phyloP scores from a whole-genome alignment of 2,329 filamentous ascomycete species.

The Phyllosticta ampelicida region DNA sequence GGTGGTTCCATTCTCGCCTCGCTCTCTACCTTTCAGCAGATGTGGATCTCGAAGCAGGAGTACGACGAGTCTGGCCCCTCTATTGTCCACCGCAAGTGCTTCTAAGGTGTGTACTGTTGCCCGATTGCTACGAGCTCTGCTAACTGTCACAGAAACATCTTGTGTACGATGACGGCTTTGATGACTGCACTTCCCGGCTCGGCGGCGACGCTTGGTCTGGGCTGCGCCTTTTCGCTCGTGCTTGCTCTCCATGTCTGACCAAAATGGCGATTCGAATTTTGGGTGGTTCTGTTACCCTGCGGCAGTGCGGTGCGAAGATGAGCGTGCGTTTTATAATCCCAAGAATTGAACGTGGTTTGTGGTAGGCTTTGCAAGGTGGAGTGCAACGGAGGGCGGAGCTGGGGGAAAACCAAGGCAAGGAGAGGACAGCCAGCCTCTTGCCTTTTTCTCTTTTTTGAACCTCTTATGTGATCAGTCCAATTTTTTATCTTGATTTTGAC shows the following conservation, averaged over 20 bases:
- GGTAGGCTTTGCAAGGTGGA: not conserved
- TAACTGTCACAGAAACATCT: slow-evolving; percentile 17
- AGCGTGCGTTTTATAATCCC: slow-evolving; percentile 5
- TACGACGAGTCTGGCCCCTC: slow-evolving; percentile 99
- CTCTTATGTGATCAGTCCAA: not conserved
- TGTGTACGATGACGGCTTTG: slow-evolving; percentile 3
- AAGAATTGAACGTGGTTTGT: not conserved
- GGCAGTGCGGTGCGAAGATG: slow-evolving; percentile 4
- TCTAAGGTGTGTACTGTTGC: slow-evolving; percentile 60
- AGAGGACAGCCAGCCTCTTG: not conserved
- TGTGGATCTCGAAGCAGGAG: slow-evolving; percentile 99
- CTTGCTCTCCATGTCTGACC: slow-evolving; percentile 10
- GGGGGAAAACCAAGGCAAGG: not conserved
- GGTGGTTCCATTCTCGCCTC: slow-evolving; percentile 99
- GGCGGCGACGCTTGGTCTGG: slow-evolving; percentile 5
- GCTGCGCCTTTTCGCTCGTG: slow-evolving; percentile 9
- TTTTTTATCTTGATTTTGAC: not conserved
- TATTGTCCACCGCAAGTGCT: slow-evolving; percentile 99
- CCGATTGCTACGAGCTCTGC: slow-evolving; percentile 2
- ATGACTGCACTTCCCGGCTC: slow-evolving; percentile 7
- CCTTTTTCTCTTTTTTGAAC: not conserved
- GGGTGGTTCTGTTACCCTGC: slow-evolving; percentile 9
- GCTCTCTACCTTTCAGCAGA: slow-evolving; percentile 99
- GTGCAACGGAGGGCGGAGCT: not conserved
- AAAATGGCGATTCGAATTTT: slow-evolving; percentile 10